These are phyloP conservation scores for Fusarium sp. DNA, from an alignment of 2,329 filamentous ascomycete species.

Conservation along the genomic window DNA sequence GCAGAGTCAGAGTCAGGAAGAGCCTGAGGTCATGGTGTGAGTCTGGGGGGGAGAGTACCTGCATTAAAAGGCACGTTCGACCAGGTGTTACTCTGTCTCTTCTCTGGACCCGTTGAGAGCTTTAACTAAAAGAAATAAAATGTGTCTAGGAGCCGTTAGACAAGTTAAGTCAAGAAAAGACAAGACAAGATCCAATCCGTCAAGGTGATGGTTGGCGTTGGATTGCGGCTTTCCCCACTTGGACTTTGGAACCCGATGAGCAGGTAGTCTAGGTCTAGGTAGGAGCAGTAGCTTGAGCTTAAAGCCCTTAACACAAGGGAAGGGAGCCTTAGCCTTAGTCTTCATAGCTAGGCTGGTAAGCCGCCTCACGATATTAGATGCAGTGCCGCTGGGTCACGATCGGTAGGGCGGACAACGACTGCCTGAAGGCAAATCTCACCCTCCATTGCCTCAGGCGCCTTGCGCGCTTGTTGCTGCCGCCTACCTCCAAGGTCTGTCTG, in stretches of 20 bases:
- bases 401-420: conserved; percentile 39
- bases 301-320: conserved; percentile 39
- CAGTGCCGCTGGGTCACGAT: conserved; percentile 27
- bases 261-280: too few relatives aligned
- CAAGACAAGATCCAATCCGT: background rate
- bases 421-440: conserved; percentile 39
- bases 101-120: conserved; percentile 29
- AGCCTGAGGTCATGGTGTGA: conserved; percentile 44
- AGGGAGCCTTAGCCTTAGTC: conserved; percentile 2
- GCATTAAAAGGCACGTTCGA: conserved; percentile 46
- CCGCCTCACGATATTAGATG: conserved; percentile 41
- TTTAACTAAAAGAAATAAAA: conserved; percentile 28
- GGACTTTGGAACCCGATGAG: conserved; percentile 28
- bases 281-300: conserved; percentile 11
- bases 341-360: conserved; percentile 31
- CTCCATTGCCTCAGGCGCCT: conserved; percentile 41
- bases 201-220: conserved; percentile 43
- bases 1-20: conserved; percentile 45
- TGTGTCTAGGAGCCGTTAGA: conserved; percentile 31
- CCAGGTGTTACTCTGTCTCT: conserved; percentile 24
- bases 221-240: conserved; percentile 41
- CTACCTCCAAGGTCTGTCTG: background rate
- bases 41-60: conserved; percentile 47
- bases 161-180: background rate
- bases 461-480: conserved; percentile 39